Evolutionary conservation across 192 early-diverging fungal genomes (phyloP).

Genomic region (Umbelopsis sp.): DNA sequence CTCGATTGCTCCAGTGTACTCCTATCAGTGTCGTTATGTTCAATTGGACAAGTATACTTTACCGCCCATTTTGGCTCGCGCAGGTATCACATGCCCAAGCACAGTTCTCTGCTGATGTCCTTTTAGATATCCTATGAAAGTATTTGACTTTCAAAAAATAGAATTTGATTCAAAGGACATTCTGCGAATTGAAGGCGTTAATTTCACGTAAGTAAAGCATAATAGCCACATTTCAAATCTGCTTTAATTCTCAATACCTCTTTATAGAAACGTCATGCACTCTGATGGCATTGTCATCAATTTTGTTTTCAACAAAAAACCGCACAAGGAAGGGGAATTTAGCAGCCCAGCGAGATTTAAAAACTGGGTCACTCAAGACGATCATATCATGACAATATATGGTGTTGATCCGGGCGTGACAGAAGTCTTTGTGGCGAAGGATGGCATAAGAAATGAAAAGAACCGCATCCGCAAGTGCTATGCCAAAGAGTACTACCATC

Average conservation of each 20-base stretch:
- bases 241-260: not conserved
- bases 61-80: not conserved
- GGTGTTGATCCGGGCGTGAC: not conserved
- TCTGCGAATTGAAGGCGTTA: not conserved
- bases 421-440: not conserved
- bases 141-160: not conserved
- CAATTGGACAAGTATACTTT: not conserved
- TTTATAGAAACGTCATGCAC: not conserved
- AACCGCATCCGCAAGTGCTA: not conserved
- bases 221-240: too few relatives aligned
- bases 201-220: not conserved
- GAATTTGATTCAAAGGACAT: not conserved
- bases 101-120: not conserved
- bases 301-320: not conserved
- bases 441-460: not conserved
- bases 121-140: not conserved
- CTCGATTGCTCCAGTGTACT: not conserved
- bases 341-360: not conserved
- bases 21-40: not conserved
- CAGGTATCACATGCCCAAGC: not conserved
- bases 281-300: not conserved
- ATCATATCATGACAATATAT: not conserved
- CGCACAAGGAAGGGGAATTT: not conserved
- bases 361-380: not conserved
- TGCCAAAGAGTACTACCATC: slow-evolving; percentile 6